These are phyloP conservation scores for Cryptosporidium sp. DNA, from an alignment of 169 alveolate genomes.

Conservation along the genomic window DNA sequence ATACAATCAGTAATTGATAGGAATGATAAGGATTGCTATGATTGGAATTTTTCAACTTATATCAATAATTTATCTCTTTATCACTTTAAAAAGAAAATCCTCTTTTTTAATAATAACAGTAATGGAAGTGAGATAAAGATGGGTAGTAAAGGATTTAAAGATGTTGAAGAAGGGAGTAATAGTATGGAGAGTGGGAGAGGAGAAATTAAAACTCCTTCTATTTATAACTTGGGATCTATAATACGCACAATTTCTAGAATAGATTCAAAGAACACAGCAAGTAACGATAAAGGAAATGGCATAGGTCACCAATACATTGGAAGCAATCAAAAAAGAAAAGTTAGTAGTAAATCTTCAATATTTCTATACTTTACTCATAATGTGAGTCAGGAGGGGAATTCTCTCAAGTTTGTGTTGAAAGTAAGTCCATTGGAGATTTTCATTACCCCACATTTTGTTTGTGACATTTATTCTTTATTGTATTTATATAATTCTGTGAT, in stretches of 20 bases:
- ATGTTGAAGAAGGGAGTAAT: neutral
- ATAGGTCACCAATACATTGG: neutral
- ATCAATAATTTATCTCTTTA: slow-evolving; percentile 39
- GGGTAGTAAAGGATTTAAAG: neutral
- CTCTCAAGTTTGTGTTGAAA: slow-evolving; percentile 43
- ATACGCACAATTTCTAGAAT: slow-evolving; percentile 7
- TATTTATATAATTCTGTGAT: slow-evolving; percentile 43
- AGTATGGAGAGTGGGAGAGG: slow-evolving; percentile 1
- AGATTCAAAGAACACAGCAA: neutral
- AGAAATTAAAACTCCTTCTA: slow-evolving; percentile 22
- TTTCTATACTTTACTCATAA: slow-evolving; percentile 43
- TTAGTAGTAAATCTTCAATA: neutral
- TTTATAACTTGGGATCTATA: slow-evolving; percentile 38
- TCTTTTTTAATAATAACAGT: slow-evolving; percentile 18
- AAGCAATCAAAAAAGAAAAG: neutral
- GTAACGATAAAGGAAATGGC: neutral
- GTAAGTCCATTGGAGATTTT: slow-evolving; percentile 59
- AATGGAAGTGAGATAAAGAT: neutral
- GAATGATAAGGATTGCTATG: slow-evolving; percentile 64
- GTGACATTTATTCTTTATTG: slow-evolving; percentile 37
- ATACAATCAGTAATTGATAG: slow-evolving; percentile 73
- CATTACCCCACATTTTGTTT: slow-evolving; percentile 41
- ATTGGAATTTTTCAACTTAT: slow-evolving; percentile 62
- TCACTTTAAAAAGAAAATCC: slow-evolving; percentile 14
- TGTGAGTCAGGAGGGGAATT: slow-evolving; percentile 51